phyloP scores from a whole-genome alignment of 345 rosid species.

The Triadica sebifera region DNA sequence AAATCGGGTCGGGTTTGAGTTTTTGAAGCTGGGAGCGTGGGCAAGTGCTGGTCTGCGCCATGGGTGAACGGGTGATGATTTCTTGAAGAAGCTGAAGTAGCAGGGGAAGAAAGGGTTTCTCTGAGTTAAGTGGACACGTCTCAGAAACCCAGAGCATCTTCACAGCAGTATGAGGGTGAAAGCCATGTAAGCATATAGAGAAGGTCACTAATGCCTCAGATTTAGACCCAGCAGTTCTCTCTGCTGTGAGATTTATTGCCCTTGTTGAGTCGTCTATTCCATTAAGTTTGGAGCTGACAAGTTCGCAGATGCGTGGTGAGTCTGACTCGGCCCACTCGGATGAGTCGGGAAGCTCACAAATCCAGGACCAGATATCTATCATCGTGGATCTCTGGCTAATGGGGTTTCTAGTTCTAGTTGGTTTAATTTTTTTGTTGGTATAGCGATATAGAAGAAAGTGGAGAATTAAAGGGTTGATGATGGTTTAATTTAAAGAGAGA shows the following conservation, averaged over 20 bases:
- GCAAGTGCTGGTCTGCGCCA: conserved; percentile 42
- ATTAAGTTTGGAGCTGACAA: conserved; percentile 33
- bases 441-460: conserved; percentile 5
- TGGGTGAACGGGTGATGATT: conserved; percentile 56
- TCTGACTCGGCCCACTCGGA: conserved; percentile 34
- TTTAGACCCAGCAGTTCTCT: conserved; percentile 32
- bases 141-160: conserved; percentile 71
- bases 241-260: conserved; percentile 57
- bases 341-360: conserved; percentile 49
- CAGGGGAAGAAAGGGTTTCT: conserved; percentile 72
- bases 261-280: conserved; percentile 25
- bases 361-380: conserved; percentile 85
- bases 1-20: conserved; percentile 59
- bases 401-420: not conserved
- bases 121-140: conserved; percentile 55
- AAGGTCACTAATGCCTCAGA: conserved; percentile 39
- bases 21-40: conserved; percentile 57
- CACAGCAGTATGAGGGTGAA: conserved; percentile 22
- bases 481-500: conserved; percentile 36
- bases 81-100: conserved; percentile 75
- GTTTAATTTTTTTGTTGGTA: not conserved
- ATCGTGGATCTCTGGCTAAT: conserved; percentile 11
- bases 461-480: not conserved
- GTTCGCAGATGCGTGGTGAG: conserved; percentile 34
- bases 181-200: conserved; percentile 44